phyloP scores from a whole-genome alignment of 305 asterid species.

The Coffea humblotiana region DNA sequence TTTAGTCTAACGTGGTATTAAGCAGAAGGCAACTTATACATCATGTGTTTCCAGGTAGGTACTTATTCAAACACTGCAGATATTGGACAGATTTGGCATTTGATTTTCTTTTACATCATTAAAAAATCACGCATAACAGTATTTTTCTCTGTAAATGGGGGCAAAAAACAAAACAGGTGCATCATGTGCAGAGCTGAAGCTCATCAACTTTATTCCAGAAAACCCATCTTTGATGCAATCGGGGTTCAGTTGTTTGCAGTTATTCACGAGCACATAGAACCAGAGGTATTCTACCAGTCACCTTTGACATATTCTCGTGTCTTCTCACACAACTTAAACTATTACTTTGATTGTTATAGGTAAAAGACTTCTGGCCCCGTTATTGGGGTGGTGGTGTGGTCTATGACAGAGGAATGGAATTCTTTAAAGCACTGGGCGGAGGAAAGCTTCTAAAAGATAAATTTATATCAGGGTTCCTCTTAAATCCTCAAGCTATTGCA shows the following conservation, averaged over 20 bases:
- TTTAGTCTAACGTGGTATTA: neutral
- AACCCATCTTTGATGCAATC: slow-evolving; percentile 82
- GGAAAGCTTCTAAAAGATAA: slow-evolving; percentile 78
- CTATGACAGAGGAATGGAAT: slow-evolving; percentile 55
- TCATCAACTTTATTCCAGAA: slow-evolving; percentile 56
- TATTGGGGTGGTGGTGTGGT: slow-evolving; percentile 84
- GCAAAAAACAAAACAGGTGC: slow-evolving; percentile 50
- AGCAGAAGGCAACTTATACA: neutral
- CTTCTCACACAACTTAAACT: slow-evolving; percentile 17
- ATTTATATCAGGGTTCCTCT: slow-evolving; percentile 71
- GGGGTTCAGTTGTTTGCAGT: slow-evolving; percentile 74
- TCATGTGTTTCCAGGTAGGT: neutral
- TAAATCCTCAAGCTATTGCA: slow-evolving; percentile 76
- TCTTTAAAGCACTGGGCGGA: slow-evolving; percentile 85
- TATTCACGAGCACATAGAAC: slow-evolving; percentile 72
- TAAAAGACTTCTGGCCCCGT: slow-evolving; percentile 83
- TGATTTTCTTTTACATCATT: neutral
- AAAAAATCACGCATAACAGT: neutral
- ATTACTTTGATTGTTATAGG: slow-evolving; percentile 34
- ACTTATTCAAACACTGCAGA: neutral
- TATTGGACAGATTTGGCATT: neutral
- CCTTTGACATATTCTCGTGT: slow-evolving; percentile 11
- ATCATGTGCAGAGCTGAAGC: slow-evolving; percentile 97
- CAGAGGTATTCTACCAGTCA: slow-evolving; percentile 55
- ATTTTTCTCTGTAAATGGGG: slow-evolving; percentile 5